Evolutionary conservation across 805 yeast genomes (phyloP), one percentile per base, ranked within the genome.

Genomic region (Kodamaea leandrae): DNA sequence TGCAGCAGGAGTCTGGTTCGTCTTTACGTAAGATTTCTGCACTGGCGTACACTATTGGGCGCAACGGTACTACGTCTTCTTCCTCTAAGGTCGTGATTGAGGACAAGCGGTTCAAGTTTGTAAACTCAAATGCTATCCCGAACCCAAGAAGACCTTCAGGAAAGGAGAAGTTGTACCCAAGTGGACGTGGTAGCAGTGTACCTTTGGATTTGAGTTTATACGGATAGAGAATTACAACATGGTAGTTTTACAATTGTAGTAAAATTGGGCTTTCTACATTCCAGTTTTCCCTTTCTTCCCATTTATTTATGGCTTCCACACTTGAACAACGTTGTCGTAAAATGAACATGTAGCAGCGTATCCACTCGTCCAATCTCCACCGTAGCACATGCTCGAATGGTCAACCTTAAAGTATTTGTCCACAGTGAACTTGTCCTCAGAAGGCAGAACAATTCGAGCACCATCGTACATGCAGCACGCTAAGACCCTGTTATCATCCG

Each of bases 391-490:
- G 45, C 96, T 87, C 37, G 80, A 82, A 57, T 91, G 98, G 21
- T 83, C 85, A 9, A 74, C 72, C 53, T 82, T 82, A 56, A 77
- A 75, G 42, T 71, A 74, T 18, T 67, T 65, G 2, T 44, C 28
- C 6, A 68, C 67, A 13, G 45, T 60, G 55, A 40, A 76, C 5
- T 36, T 38, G n/a, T 48, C 48, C 4, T 45, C 52, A 1, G 20
- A 36, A 2, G 56, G 53, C 8, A 55, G 64, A 1, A 90, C 58
- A 0, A 90, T 67, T 43, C 89, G 71, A 1, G 96, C 96, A 13
- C 99, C 99, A 50, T 87, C 89, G 55, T 91, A 91, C 98, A 93
- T 93, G 55, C 96, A 88, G 58, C 97, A 90, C 0, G 82, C 80
- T 37, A 91, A 63, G 0, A 91, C 72, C 30, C 77, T 64, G 14